These are phyloP conservation scores for Dendrobium officinale DNA, from an alignment of 106 monocot species.

Conservation along the genomic window DNA sequence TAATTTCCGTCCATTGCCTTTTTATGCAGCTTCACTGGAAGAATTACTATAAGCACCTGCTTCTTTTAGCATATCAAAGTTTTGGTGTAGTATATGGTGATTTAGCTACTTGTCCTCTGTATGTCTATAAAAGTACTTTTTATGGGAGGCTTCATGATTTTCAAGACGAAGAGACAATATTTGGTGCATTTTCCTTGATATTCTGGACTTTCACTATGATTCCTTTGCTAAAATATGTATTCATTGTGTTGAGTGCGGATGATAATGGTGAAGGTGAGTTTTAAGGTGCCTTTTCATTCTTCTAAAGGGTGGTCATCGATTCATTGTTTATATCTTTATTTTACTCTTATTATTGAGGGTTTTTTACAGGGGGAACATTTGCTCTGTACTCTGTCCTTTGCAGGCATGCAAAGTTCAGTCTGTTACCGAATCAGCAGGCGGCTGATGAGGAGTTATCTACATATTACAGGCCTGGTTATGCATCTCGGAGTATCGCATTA, in stretches of 20 bases:
- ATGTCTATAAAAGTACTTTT: conserved; percentile 76
- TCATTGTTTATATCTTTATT: neutral
- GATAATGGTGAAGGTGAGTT: conserved; percentile 95
- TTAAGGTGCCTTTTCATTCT: neutral
- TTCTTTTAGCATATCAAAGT: conserved; percentile 91
- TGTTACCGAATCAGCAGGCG: conserved; percentile 91
- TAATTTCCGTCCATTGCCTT: neutral
- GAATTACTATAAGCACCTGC: conserved; percentile 38
- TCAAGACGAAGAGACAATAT: conserved; percentile 69
- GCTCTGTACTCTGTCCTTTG: conserved; percentile 89
- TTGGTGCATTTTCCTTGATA: conserved; percentile 72
- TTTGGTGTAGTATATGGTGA: conserved; percentile 97
- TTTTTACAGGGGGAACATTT: conserved; percentile 68
- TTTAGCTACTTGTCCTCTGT: conserved; percentile 84
- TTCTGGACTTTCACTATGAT: conserved; percentile 92
- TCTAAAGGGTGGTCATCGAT: neutral
- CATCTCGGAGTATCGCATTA: conserved; percentile 16
- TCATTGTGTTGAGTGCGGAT: conserved; percentile 72
- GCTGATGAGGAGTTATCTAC: conserved; percentile 89
- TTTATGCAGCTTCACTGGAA: conserved; percentile 38
- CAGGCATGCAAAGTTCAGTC: conserved; percentile 83
- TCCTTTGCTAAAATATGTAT: conserved; percentile 76
- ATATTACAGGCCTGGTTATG: conserved; percentile 53
- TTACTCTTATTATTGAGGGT: conserved; percentile 8
- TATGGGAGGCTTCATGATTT: conserved; percentile 45